Conservation (phyloP, 768 basidiomycete species). For the Rhizopogon roseolus region DNA sequence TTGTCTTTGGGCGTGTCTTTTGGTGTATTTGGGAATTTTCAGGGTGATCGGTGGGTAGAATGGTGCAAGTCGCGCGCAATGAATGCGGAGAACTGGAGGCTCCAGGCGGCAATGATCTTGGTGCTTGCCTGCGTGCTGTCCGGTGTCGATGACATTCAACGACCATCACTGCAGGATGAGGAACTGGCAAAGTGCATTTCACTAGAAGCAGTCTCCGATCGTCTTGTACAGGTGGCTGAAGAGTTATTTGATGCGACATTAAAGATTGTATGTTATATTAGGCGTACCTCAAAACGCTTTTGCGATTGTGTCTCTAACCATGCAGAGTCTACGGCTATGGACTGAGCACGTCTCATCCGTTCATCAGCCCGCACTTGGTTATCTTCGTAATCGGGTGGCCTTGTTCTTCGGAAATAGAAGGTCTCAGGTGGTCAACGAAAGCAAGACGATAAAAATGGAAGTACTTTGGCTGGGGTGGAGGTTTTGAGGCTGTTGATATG, state of each 20-base stretch:
- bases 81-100: conserved; percentile 18
- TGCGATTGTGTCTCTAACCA: conserved; percentile 23
- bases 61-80: conserved; percentile 9
- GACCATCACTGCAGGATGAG: conserved; percentile 18
- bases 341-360: conserved; percentile 34
- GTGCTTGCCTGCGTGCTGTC: not conserved
- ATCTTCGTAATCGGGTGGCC: conserved; percentile 49
- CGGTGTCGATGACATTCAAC: conserved; percentile 12
- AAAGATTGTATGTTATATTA: not conserved
- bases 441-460: conserved; percentile 5
- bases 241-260: not conserved
- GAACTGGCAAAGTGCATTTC: not conserved
- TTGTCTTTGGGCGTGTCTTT: not conserved
- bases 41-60: conserved; percentile 14
- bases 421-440: not conserved
- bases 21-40: not conserved
- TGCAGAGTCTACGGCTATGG: conserved; percentile 35
- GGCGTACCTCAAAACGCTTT: conserved; percentile 14
- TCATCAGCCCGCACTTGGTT: conserved; percentile 35
- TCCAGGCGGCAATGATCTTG: not conserved
- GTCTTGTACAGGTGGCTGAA: conserved; percentile 7
- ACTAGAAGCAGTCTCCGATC: conserved; percentile 9
- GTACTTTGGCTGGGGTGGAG: conserved; percentile 36
- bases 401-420: conserved; percentile 28
- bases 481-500: conserved; percentile 41